These are phyloP conservation scores for Eucalyptus leucophloia DNA, from an alignment of 345 rosid genomes.

Conservation along the genomic window DNA sequence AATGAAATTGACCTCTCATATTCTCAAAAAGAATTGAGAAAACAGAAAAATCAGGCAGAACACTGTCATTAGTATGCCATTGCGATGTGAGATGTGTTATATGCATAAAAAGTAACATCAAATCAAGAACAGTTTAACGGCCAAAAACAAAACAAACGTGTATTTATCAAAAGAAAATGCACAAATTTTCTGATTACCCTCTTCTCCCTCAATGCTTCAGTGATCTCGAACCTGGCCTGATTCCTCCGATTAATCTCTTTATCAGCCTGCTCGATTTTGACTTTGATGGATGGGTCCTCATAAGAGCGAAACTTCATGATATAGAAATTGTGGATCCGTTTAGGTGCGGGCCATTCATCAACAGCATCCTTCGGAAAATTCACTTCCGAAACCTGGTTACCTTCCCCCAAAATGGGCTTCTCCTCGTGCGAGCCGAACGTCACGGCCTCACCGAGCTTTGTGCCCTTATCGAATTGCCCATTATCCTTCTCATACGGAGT, in stretches of 20 bases:
- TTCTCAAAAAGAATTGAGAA: background rate
- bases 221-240: constrained; percentile 15
- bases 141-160: background rate
- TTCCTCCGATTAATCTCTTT: constrained; percentile 43
- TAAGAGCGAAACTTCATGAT: constrained; percentile 31
- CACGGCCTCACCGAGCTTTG: constrained; percentile 7
- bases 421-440: constrained; percentile 49
- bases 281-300: constrained; percentile 52
- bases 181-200: constrained; percentile 33
- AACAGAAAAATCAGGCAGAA: background rate
- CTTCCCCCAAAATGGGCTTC: constrained; percentile 27
- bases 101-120: background rate
- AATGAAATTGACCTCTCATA: background rate
- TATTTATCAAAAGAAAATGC: background rate
- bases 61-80: background rate
- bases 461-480: constrained; percentile 35
- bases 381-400: constrained; percentile 10
- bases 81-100: background rate
- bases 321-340: constrained; percentile 51
- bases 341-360: constrained; percentile 77
- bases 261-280: constrained; percentile 52
- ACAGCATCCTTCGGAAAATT: constrained; percentile 47
- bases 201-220: constrained; percentile 37
- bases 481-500: constrained; percentile 24
- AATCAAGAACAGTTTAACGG: background rate